Evolutionary conservation across 1,284 basidiomycete genomes (phyloP), one percentile per base, ranked within the genome.

Genomic region (Cutaneotrichosporon sp.): DNA sequence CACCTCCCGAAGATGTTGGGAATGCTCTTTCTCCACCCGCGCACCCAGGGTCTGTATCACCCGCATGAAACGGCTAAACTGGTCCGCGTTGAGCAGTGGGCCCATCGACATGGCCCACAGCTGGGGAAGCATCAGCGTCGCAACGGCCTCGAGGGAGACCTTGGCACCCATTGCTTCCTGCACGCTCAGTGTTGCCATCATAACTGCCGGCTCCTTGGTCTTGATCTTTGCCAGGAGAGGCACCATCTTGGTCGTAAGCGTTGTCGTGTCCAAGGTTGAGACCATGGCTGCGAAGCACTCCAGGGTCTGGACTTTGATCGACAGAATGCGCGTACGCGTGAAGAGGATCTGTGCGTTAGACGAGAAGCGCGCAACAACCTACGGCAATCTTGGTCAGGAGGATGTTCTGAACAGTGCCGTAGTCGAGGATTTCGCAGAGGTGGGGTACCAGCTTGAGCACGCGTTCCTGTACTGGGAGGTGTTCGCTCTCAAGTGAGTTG

Each of bases 151-250:
- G 41, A 91, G 81, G 62, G 97, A 92, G 4, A 97, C 87, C 71
- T 97, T 98, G 62, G 84, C 81, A 2, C 92, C 90, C 90, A 97
- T 96, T 4, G 88, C 89, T 73, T 97, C 93, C 75, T 98, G 92
- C 0, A 99, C 92, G 9, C 84, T 85, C 37, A 97, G 77, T 0
- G 92, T 96, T 1, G 91, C 90, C 82, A 93, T 87, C 87, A 89
- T 94, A 5, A 96, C 90, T 25, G 86, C 84, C 8, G 90, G 90
- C 70, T 96, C 91, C 84, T 81, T 96, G 2, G 94, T 98, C 51
- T 94, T 86, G 65, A 98, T 97, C 70, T 91, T 92, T 0, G 91
- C 86, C 20, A 98, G 77, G 14, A 97, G 75, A 1, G 94, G 94
- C 3, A 97, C 93, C 14, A 98, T 80, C 71, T 96, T 97, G 63